phyloP scores from a whole-genome alignment of 495 filamentous ascomycete genomes.

The Lasiosphaeris hirsuta region DNA sequence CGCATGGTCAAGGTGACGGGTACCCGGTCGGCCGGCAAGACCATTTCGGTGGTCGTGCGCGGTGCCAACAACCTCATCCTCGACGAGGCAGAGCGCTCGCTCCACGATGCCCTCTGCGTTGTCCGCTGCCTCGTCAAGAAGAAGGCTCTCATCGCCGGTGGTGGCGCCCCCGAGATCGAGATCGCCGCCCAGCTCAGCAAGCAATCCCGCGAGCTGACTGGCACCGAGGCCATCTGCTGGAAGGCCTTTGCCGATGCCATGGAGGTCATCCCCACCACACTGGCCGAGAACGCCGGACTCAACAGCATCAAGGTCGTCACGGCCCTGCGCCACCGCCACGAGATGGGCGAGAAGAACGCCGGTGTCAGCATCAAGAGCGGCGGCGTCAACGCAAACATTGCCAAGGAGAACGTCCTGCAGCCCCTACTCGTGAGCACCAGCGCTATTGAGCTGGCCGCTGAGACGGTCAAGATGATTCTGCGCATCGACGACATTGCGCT shows the following conservation, averaged over 20 bases:
- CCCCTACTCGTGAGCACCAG: constrained; percentile 94
- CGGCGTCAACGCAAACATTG: constrained; percentile 90
- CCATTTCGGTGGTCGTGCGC: constrained; percentile 87
- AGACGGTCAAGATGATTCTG: constrained; percentile 98
- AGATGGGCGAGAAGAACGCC: constrained; percentile 89
- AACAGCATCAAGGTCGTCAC: constrained; percentile 99
- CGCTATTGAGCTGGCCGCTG: constrained; percentile 91
- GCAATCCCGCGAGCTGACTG: constrained; percentile 75
- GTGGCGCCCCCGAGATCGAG: constrained; percentile 93
- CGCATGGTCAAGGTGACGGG: constrained; percentile 93
- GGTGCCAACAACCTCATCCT: constrained; percentile 93
- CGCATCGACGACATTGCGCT: constrained; percentile 91
- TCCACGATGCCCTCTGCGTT: constrained; percentile 96
- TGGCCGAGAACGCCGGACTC: constrained; percentile 94
- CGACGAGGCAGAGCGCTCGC: constrained; percentile 91
- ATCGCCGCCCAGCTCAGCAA: constrained; percentile 78
- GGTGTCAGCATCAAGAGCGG: constrained; percentile 97
- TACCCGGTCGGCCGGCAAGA: constrained; percentile 76
- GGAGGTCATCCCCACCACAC: constrained; percentile 94
- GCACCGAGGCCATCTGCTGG: constrained; percentile 96
- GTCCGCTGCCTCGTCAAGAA: constrained; percentile 98
- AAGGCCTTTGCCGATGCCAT: constrained; percentile 97
- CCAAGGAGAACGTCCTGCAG: constrained; percentile 96
- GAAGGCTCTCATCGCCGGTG: constrained; percentile 93
- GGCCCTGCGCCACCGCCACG: constrained; percentile 88